phyloP scores from a whole-genome alignment of 768 basidiomycete species.

The Auricularia heimuer region DNA sequence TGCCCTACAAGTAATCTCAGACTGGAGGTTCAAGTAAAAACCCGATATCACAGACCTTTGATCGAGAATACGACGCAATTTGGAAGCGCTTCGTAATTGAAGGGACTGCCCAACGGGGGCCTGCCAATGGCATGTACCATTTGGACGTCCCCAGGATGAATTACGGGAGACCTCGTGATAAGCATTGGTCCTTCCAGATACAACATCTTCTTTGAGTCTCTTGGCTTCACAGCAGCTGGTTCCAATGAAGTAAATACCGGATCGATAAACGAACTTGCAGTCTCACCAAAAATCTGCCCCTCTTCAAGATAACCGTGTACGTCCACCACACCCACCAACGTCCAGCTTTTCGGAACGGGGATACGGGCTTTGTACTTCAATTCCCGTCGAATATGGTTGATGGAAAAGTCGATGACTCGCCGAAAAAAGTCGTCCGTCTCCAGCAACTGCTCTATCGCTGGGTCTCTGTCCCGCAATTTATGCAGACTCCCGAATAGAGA shows the following conservation, averaged over 20 bases:
- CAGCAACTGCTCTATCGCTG: slow-evolving; percentile 16
- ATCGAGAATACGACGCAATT: slow-evolving; percentile 21
- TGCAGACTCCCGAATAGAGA: slow-evolving; percentile 41
- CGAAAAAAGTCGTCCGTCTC: slow-evolving; percentile 39
- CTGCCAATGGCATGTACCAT: slow-evolving; percentile 48
- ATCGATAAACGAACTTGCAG: slow-evolving; percentile 3
- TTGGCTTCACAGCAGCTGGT: slow-evolving; percentile 19
- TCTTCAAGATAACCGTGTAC: slow-evolving; percentile 42
- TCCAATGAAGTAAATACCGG: no score
- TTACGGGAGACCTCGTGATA: slow-evolving; percentile 56
- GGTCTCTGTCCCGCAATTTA: slow-evolving; percentile 33
- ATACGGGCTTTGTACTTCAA: slow-evolving; percentile 59
- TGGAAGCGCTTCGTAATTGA: slow-evolving; percentile 31
- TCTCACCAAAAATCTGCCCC: slow-evolving; percentile 47
- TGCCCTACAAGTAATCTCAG: neutral
- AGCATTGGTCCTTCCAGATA: slow-evolving; percentile 47
- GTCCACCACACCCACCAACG: slow-evolving; percentile 66
- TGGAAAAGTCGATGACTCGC: slow-evolving; percentile 41
- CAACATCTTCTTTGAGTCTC: slow-evolving; percentile 24
- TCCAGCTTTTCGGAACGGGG: slow-evolving; percentile 52
- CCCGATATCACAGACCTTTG: slow-evolving; percentile 34
- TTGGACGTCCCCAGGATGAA: slow-evolving; percentile 61
- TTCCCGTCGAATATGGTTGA: slow-evolving; percentile 54
- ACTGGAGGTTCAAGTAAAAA: neutral
- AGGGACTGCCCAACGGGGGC: slow-evolving; percentile 43